phyloP scores from a whole-genome alignment of 495 filamentous ascomycete genomes.

The Daldinia decipiens region DNA sequence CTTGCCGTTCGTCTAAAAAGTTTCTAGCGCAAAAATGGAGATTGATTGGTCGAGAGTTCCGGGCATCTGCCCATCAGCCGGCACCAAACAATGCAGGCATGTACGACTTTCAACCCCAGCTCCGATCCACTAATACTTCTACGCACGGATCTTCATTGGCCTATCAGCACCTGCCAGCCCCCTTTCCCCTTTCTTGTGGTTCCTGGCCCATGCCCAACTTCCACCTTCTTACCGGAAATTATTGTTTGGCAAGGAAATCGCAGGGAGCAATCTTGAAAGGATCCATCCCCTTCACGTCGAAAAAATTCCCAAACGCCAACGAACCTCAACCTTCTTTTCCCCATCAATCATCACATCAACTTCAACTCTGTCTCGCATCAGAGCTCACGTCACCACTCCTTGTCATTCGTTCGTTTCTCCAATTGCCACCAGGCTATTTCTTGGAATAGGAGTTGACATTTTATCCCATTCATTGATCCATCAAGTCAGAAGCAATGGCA shows the following conservation, averaged over 20 bases:
- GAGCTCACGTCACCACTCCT: slow-evolving; percentile 30
- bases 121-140: slow-evolving; percentile 33
- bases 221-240: slow-evolving; percentile 59
- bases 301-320: slow-evolving; percentile 39
- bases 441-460: slow-evolving; percentile 56
- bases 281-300: slow-evolving; percentile 44
- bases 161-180: slow-evolving; percentile 53
- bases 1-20: slow-evolving; percentile 37
- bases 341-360: slow-evolving; percentile 38
- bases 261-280: slow-evolving; percentile 50
- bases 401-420: slow-evolving; percentile 39
- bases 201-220: slow-evolving; percentile 45
- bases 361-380: slow-evolving; percentile 32
- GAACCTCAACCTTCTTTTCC: slow-evolving; percentile 36
- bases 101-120: slow-evolving; percentile 31
- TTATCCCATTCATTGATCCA: slow-evolving; percentile 39
- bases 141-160: slow-evolving; percentile 50
- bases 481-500: slow-evolving; percentile 54
- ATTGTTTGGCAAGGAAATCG: slow-evolving; percentile 58
- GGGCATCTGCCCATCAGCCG: slow-evolving; percentile 41
- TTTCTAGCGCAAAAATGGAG: slow-evolving; percentile 31
- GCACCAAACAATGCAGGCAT: slow-evolving; percentile 39
- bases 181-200: slow-evolving; percentile 56
- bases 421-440: slow-evolving; percentile 53
- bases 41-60: slow-evolving; percentile 24